Evolutionary conservation across 768 basidiomycete species (phyloP).

Genomic region (Leccinum incarnatum): DNA sequence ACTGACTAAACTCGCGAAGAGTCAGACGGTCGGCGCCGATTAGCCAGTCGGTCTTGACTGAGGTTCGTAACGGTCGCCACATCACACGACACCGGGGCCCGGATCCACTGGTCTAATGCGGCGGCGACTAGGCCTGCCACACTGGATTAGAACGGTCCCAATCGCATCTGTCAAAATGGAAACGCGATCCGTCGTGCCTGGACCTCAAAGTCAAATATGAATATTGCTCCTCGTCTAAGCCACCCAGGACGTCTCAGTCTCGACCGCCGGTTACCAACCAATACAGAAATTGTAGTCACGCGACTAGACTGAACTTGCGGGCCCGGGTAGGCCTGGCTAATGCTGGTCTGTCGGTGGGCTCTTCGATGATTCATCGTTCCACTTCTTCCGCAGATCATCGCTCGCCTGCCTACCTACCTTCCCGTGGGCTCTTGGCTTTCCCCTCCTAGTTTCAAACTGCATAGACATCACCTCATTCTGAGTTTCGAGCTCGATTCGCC

Average conservation of each 20-base stretch:
- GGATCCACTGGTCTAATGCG: not conserved
- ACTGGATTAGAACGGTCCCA: not conserved
- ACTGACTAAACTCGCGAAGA: not conserved
- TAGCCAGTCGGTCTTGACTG: not conserved
- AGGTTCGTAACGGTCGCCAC: not conserved
- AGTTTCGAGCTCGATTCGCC: slow-evolving; percentile 24
- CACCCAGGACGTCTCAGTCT: not conserved
- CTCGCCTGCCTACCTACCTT: too few species aligned
- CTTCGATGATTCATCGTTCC: not conserved
- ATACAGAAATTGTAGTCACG: not conserved
- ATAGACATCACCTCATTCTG: slow-evolving; percentile 9
- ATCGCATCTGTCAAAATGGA: too few species aligned
- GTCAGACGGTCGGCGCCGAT: not conserved
- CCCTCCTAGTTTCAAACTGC: not conserved
- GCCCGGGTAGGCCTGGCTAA: not conserved
- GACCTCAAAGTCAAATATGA: not conserved
- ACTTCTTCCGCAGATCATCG: not conserved
- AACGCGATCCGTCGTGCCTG: not conserved
- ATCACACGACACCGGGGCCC: not conserved
- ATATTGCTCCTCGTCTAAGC: not conserved
- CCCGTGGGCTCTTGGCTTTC: too few species aligned
- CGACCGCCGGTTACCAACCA: not conserved
- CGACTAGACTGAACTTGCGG: not conserved
- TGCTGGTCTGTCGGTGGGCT: not conserved
- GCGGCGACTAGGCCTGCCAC: not conserved